Evolutionary conservation across 768 basidiomycete genomes (phyloP).

Genomic region (Boletus sensibilis): DNA sequence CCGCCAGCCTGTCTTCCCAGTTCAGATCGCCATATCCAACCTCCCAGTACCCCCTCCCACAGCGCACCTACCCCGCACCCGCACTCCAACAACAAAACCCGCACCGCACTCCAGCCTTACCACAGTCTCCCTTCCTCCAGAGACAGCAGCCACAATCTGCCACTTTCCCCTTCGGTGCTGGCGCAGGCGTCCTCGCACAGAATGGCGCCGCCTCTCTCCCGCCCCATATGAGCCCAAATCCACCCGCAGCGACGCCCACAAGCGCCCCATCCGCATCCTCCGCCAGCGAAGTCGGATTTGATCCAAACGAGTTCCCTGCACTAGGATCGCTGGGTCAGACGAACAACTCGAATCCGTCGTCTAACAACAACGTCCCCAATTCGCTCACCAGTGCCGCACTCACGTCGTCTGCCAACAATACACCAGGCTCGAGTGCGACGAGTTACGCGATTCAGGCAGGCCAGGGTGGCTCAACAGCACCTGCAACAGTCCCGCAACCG

Average conservation of each 20-base stretch:
- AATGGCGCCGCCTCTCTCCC: slow-evolving; percentile 55
- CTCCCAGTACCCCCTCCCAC: slow-evolving; percentile 33
- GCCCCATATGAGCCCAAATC: slow-evolving; percentile 56
- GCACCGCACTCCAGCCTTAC: slow-evolving; percentile 58
- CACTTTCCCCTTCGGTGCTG: slow-evolving; percentile 58
- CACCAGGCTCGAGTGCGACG: slow-evolving; percentile 40
- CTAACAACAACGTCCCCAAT: slow-evolving; percentile 32
- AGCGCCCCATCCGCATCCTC: slow-evolving; percentile 62
- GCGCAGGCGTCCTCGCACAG: slow-evolving; percentile 47
- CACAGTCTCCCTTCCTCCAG: slow-evolving; percentile 64
- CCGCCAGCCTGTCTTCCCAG: slow-evolving; percentile 59
- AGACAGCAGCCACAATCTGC: slow-evolving; percentile 46
- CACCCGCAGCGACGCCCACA: slow-evolving; percentile 36
- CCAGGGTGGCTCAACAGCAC: slow-evolving; percentile 36
- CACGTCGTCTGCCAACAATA: slow-evolving; percentile 30
- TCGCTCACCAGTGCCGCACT: slow-evolving; percentile 25
- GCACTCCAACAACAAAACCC: slow-evolving; percentile 54
- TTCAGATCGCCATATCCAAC: slow-evolving; percentile 55
- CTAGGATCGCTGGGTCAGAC: slow-evolving; percentile 63
- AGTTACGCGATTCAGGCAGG: slow-evolving; percentile 86
- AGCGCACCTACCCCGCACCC: slow-evolving; percentile 36
- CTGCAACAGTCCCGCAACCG: slow-evolving; percentile 10
- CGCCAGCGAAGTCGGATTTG: slow-evolving; percentile 72
- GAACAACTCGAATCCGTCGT: slow-evolving; percentile 38
- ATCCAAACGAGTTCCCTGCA: slow-evolving; percentile 87